These are phyloP conservation scores for Rutstroemia sp. DNA, from an alignment of 2,329 filamentous ascomycete genomes.

Conservation along the genomic window DNA sequence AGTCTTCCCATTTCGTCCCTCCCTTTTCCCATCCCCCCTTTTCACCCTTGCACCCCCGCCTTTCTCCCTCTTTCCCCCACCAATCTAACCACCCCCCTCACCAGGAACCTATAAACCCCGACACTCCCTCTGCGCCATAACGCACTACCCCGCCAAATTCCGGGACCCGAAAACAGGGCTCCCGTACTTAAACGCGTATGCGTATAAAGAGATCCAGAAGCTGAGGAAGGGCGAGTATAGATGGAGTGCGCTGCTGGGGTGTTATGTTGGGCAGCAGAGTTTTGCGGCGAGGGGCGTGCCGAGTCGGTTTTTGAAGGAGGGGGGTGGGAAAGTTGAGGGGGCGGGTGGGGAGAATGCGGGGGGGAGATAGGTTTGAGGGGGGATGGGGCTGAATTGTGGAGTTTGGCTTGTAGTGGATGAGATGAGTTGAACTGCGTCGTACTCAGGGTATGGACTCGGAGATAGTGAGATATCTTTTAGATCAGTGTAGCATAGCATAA, in stretches of 20 bases:
- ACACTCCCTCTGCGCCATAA: constrained; percentile 63
- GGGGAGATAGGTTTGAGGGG: too few relatives aligned
- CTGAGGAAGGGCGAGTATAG: constrained; percentile 66
- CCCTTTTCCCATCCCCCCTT: too few relatives aligned
- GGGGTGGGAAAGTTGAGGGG: background rate
- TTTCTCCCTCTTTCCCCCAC: background rate
- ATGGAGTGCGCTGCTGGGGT: constrained; percentile 76
- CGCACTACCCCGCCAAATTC: constrained; percentile 72
- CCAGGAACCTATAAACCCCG: constrained; percentile 16
- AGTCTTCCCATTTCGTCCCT: constrained; percentile 16
- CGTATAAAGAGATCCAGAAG: constrained; percentile 75
- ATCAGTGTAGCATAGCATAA: too few relatives aligned
- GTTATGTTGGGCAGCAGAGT: constrained; percentile 67
- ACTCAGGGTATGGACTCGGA: too few relatives aligned
- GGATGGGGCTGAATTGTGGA: too few relatives aligned
- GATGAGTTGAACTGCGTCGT: too few relatives aligned
- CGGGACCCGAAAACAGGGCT: constrained; percentile 79
- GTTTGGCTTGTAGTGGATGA: too few relatives aligned
- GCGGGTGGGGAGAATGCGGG: too few relatives aligned
- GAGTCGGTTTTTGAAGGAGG: constrained; percentile 52
- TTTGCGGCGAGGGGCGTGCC: constrained; percentile 71
- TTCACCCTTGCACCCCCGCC: background rate
- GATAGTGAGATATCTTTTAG: too few relatives aligned
- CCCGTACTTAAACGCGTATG: constrained; percentile 69
- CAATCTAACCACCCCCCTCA: background rate